Base-by-base conservation (phyloP, 2,329 filamentous ascomycete species). In the Fusarium foetens region DNA sequence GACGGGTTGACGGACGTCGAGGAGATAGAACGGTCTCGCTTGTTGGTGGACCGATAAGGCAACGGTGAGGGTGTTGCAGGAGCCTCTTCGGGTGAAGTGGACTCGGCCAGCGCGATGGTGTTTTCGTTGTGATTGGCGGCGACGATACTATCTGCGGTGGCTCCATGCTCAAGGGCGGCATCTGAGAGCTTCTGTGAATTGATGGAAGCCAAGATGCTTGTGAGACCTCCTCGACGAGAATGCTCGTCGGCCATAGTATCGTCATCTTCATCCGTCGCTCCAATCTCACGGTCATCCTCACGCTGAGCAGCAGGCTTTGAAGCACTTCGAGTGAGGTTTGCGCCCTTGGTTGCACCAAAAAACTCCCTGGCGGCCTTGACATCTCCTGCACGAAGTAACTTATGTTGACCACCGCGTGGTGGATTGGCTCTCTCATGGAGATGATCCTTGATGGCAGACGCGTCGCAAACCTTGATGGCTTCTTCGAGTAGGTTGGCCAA, bases 401-500 rank as follows among this genome's bases (percentile, higher is more conserved):
- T 14, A 3, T 19, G 21, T 1, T 36, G 31, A 8, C 19, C 19
- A 38, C 8, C 3, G 33, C n/a, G 48, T 19, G 35, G 17, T 36
- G 17, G 9, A 14, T 8, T 13, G 8, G 8, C 31, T 16, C 5
- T 14, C 19, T n/a, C 19, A 6, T 10, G n/a, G 2, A 66, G 60
- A 46, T 35, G 35, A 1, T 42, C 25, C 4, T 46, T 66, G 27
- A 66, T 54, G 5, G 19, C 27, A 31, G 33, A 21, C 8, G 39
- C 25, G 13, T 27, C 19, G 4, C 46, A 49, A 33, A 49, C 38
- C n/a, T 39, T 33, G 38, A 8, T 46, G 19, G 35, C 62, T 19
- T 60, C 29, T 39, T 67, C 64, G 8, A 33, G n/a, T 17, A 60
- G 25, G 9, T 38, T 60, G 46, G 62, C 64, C 8, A 67, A 36